Conservation (phyloP, 345 rosid species). For the Streptanthus diversifolius region DNA sequence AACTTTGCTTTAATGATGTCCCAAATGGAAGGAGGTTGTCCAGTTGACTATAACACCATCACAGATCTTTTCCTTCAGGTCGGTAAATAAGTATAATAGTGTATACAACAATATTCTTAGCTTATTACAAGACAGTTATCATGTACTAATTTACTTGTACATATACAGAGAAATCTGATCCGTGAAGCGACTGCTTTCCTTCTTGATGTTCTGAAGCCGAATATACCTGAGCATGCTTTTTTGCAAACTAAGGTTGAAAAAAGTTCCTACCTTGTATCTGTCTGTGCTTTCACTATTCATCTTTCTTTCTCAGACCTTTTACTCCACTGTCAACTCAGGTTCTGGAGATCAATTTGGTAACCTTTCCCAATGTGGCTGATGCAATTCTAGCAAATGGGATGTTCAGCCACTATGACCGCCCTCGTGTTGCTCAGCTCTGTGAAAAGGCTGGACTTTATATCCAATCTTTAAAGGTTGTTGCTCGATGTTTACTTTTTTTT, state of each 20-base stretch:
- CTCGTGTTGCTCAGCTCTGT: constrained; percentile 97
- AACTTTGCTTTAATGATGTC: constrained; percentile 99
- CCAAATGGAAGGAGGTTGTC: constrained; percentile 99
- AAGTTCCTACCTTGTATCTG: constrained; percentile 6
- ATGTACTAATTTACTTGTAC: constrained; percentile 3
- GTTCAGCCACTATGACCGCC: constrained; percentile 99
- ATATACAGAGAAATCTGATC: constrained; percentile 82
- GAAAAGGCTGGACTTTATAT: constrained; percentile 97
- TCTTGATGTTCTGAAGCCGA: constrained; percentile 93
- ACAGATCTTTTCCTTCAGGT: constrained; percentile 99
- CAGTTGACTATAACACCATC: constrained; percentile 95
- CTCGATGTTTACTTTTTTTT: constrained; percentile 1
- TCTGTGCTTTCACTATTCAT: constrained; percentile 1
- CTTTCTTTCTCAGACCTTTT: constrained; percentile 20
- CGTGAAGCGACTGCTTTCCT: constrained; percentile 99
- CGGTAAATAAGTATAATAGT: constrained; percentile 5
- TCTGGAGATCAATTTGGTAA: constrained; percentile 94
- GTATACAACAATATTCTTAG: neutral
- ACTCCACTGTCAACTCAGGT: constrained; percentile 51
- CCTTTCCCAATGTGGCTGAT: constrained; percentile 99
- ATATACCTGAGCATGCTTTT: constrained; percentile 89
- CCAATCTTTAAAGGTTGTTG: constrained; percentile 76
- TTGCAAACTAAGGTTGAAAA: constrained; percentile 83
- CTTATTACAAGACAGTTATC: constrained; percentile 4
- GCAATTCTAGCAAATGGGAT: constrained; percentile 99